Evolutionary conservation across 768 basidiomycete genomes (phyloP).

Genomic region (Psilocybe sp.): DNA sequence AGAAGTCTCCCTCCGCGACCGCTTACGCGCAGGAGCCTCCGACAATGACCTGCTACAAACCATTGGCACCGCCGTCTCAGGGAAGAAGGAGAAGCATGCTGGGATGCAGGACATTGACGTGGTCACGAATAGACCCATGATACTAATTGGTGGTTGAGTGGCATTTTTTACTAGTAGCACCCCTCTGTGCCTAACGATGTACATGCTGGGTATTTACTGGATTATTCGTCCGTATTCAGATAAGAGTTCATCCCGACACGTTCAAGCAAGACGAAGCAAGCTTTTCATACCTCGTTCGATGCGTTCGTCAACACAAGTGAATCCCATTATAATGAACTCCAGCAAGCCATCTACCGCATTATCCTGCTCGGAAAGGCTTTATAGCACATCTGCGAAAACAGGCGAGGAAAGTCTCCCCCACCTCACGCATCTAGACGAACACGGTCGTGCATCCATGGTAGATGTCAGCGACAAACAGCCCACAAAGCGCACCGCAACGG

Average conservation of each 20-base stretch:
- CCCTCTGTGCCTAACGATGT: constrained; percentile 15
- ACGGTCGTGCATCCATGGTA: constrained; percentile 82
- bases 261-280: no score
- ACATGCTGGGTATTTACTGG: constrained; percentile 13
- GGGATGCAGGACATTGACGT: constrained; percentile 83
- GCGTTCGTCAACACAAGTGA: no score
- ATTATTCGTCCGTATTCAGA: constrained; percentile 2
- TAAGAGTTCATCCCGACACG: neutral
- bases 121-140: constrained; percentile 82
- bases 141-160: constrained; percentile 90
- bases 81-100: constrained; percentile 80
- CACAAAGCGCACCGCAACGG: constrained; percentile 70
- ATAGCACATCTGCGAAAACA: constrained; percentile 21
- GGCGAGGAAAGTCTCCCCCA: neutral
- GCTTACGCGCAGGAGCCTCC: constrained; percentile 60
- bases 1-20: constrained; percentile 78
- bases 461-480: constrained; percentile 63
- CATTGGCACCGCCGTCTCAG: constrained; percentile 61
- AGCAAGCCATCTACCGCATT: constrained; percentile 1
- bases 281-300: no score
- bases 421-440: constrained; percentile 71
- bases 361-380: constrained; percentile 7
- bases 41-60: constrained; percentile 60
- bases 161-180: constrained; percentile 27
- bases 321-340: no score